Base-by-base conservation (phyloP, 2,329 filamentous ascomycete genomes). In the Cladosporium oxysporum region DNA sequence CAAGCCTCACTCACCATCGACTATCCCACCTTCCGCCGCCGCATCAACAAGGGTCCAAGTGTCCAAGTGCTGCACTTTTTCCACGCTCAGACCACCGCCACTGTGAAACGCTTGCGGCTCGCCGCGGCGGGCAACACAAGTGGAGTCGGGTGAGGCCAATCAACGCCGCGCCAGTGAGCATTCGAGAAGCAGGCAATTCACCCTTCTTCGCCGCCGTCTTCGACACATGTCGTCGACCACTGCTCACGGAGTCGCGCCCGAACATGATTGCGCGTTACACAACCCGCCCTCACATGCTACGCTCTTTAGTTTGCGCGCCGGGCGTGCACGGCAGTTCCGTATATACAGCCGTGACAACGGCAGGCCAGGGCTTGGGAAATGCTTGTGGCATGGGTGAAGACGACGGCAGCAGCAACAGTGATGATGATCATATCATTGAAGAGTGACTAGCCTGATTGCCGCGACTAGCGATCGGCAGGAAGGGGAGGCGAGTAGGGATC, bases 391-490 rank as follows among this genome's bases (percentile, higher is more conserved):
- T 58, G 55, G 55, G 55, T 58, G 55, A 58, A 58, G 55, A 58
- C 55, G n/a, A 12, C 55, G 33, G 50, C 50, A 53, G 14, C 41
- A 47, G 41, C n/a, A 23, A 10, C 41, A 47, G 18, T 23, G 14
- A 28, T n/a, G 55, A 58, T 28, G 55, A 58, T 41, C 28, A 58
- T 41, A 21, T 35, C 31, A 58, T 35, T 35, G 31, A 58, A 35
- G 55, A 58, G 33, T 6, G n/a, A 18, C 55, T 58, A 58, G 55
- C n/a, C n/a, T 35, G 18, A 41, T 41, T 35, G 55, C 33, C 31
- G 55, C 55, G 52, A 55, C 52, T 52, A 53, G 47, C 60, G 60
- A 62, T 62, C 60, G 60, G 31, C 60, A 53, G 29, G 49, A 35
- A 52, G 41, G 26, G 14, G 28, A 31, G 47, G 28, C 23, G 41